phyloP scores from a whole-genome alignment of 139 green algal genomes.

The Tetraselmis striata region DNA sequence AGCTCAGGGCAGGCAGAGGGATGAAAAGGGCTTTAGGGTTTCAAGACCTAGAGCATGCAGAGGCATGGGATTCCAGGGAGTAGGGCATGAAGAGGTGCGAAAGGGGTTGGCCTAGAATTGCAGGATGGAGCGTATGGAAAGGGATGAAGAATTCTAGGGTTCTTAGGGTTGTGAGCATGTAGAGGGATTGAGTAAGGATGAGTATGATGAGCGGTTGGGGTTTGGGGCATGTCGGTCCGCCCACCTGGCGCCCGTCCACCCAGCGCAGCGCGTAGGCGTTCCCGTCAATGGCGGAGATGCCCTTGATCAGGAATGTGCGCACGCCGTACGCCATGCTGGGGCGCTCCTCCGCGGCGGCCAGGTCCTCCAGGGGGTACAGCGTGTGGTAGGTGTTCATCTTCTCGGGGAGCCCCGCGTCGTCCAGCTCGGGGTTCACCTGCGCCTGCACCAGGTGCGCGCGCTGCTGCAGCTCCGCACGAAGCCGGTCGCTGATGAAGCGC shows the following conservation, averaged over 20 bases:
- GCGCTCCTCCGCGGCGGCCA: conserved; percentile 20
- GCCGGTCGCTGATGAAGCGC: conserved; percentile 53
- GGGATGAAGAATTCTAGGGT: too few species aligned
- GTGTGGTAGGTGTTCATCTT: conserved; percentile 69
- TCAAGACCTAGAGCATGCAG: too few species aligned
- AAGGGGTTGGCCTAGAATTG: too few species aligned
- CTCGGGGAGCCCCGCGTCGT: conserved; percentile 43
- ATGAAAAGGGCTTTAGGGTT: too few species aligned
- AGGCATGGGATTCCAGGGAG: too few species aligned
- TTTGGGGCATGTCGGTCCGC: too few species aligned
- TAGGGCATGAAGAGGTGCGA: too few species aligned
- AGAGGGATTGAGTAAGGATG: too few species aligned
- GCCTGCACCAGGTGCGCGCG: conserved; percentile 48
- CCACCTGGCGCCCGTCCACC: conserved; percentile 68
- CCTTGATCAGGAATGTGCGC: conserved; percentile 64
- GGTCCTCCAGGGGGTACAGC: conserved; percentile 70
- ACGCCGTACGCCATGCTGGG: conserved; percentile 38
- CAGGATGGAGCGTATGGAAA: too few species aligned
- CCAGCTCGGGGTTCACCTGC: conserved; percentile 32
- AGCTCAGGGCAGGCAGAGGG: too few species aligned
- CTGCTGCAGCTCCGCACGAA: conserved; percentile 69
- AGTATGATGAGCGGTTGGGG: too few species aligned
- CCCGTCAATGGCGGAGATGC: conserved; percentile 55
- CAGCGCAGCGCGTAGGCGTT: conserved; percentile 61
- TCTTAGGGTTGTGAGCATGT: too few species aligned